Percentiles rank a stretch among this genome's conserved stretches.
Evolutionary conservation across 169 alveolate species (phyloP).

Genomic region (Plasmodium billcollinsi): DNA sequence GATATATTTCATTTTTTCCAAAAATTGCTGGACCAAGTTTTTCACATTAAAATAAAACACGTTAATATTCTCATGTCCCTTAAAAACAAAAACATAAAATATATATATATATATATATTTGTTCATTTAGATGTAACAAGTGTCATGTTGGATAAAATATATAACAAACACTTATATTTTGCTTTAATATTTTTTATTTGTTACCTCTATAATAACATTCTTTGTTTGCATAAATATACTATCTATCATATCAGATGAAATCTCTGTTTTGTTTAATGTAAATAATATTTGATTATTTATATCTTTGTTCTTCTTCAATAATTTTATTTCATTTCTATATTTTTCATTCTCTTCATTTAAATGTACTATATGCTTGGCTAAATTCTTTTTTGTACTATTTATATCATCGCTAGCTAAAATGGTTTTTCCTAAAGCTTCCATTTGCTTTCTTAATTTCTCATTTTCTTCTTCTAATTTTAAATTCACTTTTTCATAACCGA

Average conservation of each 20-base stretch:
- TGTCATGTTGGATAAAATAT: background rate
- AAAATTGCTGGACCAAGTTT: constrained; percentile 48
- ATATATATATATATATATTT: background rate
- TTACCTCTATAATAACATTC: constrained; percentile 45
- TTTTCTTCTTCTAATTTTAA: constrained; percentile 50
- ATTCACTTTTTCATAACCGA: constrained; percentile 27
- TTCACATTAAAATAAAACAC: constrained; percentile 40
- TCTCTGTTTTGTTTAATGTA: constrained; percentile 29
- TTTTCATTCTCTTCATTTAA: constrained; percentile 66
- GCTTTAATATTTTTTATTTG: background rate
- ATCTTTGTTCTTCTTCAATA: constrained; percentile 11
- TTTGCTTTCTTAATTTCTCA: constrained; percentile 32
- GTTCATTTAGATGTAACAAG: background rate
- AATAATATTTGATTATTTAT: constrained; percentile 29
- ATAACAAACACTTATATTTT: background rate
- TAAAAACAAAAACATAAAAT: constrained; percentile 3
- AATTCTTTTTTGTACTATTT: constrained; percentile 29
- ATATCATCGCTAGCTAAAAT: constrained; percentile 46
- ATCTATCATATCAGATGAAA: constrained; percentile 61
- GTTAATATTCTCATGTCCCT: constrained; percentile 55
- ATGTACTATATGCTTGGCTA: constrained; percentile 36
- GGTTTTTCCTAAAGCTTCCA: constrained; percentile 37
- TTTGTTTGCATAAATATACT: constrained; percentile 66
- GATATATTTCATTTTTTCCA: constrained; percentile 41
- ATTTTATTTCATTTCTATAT: constrained; percentile 40